Evolutionary conservation across 805 yeast species (phyloP).

Genomic region (Wickerhamiella qilinensis): DNA sequence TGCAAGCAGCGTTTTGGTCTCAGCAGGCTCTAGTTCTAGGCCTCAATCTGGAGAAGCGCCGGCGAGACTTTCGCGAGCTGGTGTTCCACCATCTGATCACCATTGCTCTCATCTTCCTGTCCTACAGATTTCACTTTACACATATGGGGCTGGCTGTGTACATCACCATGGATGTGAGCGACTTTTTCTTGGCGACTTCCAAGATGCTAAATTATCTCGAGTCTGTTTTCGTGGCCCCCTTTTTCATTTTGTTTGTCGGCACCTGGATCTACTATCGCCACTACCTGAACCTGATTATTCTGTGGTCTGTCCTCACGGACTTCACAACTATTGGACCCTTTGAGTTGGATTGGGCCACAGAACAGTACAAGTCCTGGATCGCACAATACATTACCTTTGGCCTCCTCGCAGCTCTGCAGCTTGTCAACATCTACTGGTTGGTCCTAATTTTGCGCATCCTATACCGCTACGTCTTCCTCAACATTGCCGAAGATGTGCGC

Average conservation of each 20-base stretch:
- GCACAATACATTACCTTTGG: conserved; percentile 79
- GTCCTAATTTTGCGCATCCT: conserved; percentile 64
- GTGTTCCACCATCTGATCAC: conserved; percentile 90
- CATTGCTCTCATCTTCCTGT: conserved; percentile 65
- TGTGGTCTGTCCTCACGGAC: conserved; percentile 48
- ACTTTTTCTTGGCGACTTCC: conserved; percentile 68
- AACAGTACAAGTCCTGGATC: conserved; percentile 93
- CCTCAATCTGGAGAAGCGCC: conserved; percentile 80
- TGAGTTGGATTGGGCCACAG: conserved; percentile 66
- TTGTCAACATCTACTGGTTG: conserved; percentile 82
- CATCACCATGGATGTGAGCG: conserved; percentile 92
- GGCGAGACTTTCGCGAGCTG: conserved; percentile 84
- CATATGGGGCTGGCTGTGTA: conserved; percentile 88
- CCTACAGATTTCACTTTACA: conserved; percentile 89
- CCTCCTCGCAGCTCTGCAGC: conserved; percentile 63
- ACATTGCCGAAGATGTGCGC: conserved; percentile 45
- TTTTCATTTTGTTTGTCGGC: conserved; percentile 48
- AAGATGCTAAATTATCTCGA: conserved; percentile 80
- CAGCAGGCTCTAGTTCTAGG: conserved; percentile 79
- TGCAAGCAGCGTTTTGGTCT: conserved; percentile 95
- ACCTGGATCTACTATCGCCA: conserved; percentile 88
- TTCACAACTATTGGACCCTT: conserved; percentile 74
- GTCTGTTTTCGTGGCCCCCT: conserved; percentile 42
- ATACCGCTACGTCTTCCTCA: conserved; percentile 44
- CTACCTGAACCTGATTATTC: conserved; percentile 58